These are phyloP conservation scores for Russula virescens DNA, from an alignment of 768 basidiomycete genomes.

Conservation along the genomic window DNA sequence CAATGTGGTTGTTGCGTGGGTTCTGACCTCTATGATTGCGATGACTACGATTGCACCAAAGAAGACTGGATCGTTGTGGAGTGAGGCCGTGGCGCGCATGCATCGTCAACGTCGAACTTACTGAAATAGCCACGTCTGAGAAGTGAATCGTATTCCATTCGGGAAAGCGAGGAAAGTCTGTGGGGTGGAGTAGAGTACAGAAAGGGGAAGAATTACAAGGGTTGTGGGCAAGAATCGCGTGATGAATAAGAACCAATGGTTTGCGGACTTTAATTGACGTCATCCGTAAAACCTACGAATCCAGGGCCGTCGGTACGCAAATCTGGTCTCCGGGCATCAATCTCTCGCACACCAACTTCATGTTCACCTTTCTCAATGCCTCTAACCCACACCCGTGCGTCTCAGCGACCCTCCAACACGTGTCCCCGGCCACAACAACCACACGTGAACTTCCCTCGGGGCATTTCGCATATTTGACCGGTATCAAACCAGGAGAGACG, in stretches of 20 bases:
- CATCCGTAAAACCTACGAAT: not conserved
- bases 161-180: not conserved
- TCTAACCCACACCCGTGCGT: conserved; percentile 22
- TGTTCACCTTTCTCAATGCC: conserved; percentile 15
- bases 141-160: conserved; percentile 7
- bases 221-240: not conserved
- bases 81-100: not conserved
- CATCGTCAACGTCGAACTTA: not conserved
- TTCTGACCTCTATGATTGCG: conserved; percentile 21
- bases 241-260: not conserved
- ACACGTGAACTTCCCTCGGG: conserved; percentile 22
- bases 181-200: not conserved
- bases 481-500: conserved; percentile 10
- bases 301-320: conserved; percentile 16
- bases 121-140: conserved; percentile 19
- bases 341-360: conserved; percentile 16
- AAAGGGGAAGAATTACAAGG: not conserved
- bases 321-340: conserved; percentile 22
- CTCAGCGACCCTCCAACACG: conserved; percentile 25
- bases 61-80: conserved; percentile 7
- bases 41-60: conserved; percentile 14
- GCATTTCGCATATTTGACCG: conserved; percentile 15
- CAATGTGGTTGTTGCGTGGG: not conserved
- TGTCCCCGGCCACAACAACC: conserved; percentile 22
- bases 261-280: not conserved